phyloP scores from a whole-genome alignment of 768 basidiomycete species.

The Naganishia friedmannii region DNA sequence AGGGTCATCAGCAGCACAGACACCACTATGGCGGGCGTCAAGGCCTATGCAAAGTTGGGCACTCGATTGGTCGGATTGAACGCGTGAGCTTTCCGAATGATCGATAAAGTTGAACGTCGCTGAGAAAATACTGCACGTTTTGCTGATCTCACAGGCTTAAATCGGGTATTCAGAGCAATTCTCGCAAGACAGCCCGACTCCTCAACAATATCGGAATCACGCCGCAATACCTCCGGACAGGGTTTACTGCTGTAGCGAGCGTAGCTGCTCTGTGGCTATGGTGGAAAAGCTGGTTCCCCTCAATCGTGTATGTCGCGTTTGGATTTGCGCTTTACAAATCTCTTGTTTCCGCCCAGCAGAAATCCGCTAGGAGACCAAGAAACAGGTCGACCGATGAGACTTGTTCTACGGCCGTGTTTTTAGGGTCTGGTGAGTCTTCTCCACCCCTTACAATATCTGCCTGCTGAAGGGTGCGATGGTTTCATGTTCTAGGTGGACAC shows the following conservation, averaged over 20 bases:
- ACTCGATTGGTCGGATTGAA: slow-evolving; percentile 2
- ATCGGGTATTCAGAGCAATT: background rate
- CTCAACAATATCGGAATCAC: background rate
- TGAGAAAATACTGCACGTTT: too few species aligned
- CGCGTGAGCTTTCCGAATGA: background rate
- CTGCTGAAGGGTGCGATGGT: slow-evolving; percentile 1
- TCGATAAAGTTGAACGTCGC: background rate
- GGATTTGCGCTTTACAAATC: slow-evolving; percentile 14
- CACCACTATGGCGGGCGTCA: slow-evolving; percentile 7
- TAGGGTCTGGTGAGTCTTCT: slow-evolving; percentile 75
- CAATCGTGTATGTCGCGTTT: slow-evolving; percentile 3
- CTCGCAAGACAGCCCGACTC: background rate
- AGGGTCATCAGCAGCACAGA: background rate
- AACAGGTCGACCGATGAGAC: slow-evolving; percentile 33
- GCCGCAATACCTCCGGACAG: background rate
- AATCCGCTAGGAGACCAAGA: background rate
- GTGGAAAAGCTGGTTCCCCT: slow-evolving; percentile 13
- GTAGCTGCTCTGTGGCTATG: background rate
- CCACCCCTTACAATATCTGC: slow-evolving; percentile 8
- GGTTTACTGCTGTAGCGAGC: background rate
- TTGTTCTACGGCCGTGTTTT: slow-evolving; percentile 72
- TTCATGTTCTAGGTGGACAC: slow-evolving; percentile 70
- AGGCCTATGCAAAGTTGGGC: slow-evolving; percentile 1
- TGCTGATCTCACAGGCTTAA: background rate
- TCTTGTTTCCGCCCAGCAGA: background rate